Percentiles rank a stretch among this genome's conserved stretches.
Conservation (phyloP, 2,329 filamentous ascomycete genomes). For the Fusarium begoniae region DNA sequence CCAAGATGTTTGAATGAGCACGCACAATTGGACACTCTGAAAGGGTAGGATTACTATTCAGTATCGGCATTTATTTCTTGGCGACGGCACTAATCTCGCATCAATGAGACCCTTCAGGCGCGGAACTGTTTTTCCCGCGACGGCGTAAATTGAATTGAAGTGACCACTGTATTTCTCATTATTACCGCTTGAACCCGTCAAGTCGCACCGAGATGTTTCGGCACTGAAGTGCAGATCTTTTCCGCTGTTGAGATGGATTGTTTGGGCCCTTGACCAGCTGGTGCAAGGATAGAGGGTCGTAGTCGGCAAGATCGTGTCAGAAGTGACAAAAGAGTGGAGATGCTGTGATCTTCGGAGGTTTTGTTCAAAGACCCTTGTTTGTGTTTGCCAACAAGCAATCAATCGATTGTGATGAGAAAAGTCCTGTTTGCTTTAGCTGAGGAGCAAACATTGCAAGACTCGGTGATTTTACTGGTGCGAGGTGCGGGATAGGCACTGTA, state of each 20-base stretch:
- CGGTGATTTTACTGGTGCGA: not conserved
- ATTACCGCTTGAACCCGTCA: not conserved
- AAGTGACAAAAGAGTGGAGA: not conserved
- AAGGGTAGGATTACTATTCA: constrained; percentile 2
- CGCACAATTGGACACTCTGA: no score
- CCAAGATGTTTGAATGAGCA: constrained; percentile 48
- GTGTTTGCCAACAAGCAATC: not conserved
- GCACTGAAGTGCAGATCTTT: constrained; percentile 6
- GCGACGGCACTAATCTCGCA: not conserved
- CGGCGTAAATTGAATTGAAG: not conserved
- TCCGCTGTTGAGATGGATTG: not conserved
- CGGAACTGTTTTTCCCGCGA: not conserved
- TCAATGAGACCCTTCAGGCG: not conserved
- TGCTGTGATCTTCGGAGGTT: not conserved
- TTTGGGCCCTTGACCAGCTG: not conserved
- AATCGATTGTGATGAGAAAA: not conserved
- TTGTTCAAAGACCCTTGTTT: not conserved
- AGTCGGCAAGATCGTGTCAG: constrained; percentile 13
- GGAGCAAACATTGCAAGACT: not conserved
- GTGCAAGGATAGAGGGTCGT: constrained; percentile 5
- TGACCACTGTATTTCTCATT: not conserved
- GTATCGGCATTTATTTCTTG: not conserved
- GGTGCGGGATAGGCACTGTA: not conserved
- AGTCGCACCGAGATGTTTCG: constrained; percentile 16
- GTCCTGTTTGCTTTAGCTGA: no score